These are phyloP conservation scores for Termitomyces sp. DNA, from an alignment of 768 basidiomycete genomes.

Conservation along the genomic window DNA sequence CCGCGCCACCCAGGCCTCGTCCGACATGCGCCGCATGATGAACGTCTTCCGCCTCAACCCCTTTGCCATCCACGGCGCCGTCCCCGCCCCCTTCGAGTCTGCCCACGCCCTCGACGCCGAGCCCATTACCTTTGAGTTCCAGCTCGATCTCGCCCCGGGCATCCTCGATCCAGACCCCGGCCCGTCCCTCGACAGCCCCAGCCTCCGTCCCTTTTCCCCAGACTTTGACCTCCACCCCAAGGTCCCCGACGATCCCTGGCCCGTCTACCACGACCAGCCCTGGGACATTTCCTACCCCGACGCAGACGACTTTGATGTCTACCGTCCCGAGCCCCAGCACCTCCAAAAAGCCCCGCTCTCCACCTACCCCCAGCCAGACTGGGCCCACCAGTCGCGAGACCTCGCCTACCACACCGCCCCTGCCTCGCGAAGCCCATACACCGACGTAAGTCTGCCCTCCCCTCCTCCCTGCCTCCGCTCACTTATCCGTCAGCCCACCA, in stretches of 20 bases:
- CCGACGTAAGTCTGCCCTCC: slow-evolving; percentile 7
- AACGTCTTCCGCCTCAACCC: slow-evolving; percentile 74
- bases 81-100: slow-evolving; percentile 38
- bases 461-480: neutral
- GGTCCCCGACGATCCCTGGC: slow-evolving; percentile 14
- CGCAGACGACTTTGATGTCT: slow-evolving; percentile 1
- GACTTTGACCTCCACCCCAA: slow-evolving; percentile 31
- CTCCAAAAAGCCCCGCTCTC: neutral
- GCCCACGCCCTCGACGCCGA: slow-evolving; percentile 59
- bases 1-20: slow-evolving; percentile 70
- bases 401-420: slow-evolving; percentile 8
- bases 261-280: slow-evolving; percentile 10
- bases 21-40: slow-evolving; percentile 76
- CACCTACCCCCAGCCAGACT: slow-evolving; percentile 4
- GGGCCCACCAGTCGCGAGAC: slow-evolving; percentile 3
- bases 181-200: neutral
- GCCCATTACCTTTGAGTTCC: slow-evolving; percentile 65
- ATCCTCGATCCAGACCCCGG: slow-evolving; percentile 18
- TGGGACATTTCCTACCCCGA: slow-evolving; percentile 19
- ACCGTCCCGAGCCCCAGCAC: no score
- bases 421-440: neutral
- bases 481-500: neutral
- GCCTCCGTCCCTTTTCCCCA: slow-evolving; percentile 36
- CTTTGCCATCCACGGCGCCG: slow-evolving; percentile 58
- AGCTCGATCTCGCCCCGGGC: slow-evolving; percentile 38